Percentiles rank a stretch among this genome's conserved stretches.
These are phyloP conservation scores for Penicillium sp. DNA, from an alignment of 2,329 filamentous ascomycete genomes.

Conservation along the genomic window DNA sequence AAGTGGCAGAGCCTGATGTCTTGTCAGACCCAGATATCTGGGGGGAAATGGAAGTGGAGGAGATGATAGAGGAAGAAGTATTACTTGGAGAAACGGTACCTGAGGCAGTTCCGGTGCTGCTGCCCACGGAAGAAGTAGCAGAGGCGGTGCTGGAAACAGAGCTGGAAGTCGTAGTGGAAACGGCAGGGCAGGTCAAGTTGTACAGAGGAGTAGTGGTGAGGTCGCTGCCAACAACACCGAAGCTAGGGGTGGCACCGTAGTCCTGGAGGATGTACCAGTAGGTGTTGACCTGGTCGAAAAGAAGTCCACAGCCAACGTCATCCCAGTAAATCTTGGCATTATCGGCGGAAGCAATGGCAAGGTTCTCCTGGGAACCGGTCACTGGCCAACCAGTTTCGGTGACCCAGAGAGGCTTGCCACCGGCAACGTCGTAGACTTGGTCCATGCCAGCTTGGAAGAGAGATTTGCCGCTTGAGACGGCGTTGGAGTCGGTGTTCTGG, in stretches of 20 bases:
- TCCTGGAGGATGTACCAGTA: slow-evolving; percentile 44
- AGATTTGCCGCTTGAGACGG: slow-evolving; percentile 58
- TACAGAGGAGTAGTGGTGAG: slow-evolving; percentile 36
- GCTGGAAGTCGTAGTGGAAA: slow-evolving; percentile 16
- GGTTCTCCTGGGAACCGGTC: slow-evolving; percentile 59
- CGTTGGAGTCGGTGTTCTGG: slow-evolving; percentile 65
- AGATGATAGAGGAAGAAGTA: neutral
- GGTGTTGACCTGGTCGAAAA: slow-evolving; percentile 36
- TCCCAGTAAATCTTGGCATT: slow-evolving; percentile 82
- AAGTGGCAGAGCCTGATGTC: slow-evolving; percentile 3
- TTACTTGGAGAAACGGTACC: slow-evolving; percentile 21
- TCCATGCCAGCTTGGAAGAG: slow-evolving; percentile 67
- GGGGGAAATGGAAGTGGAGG: neutral
- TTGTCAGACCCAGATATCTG: neutral
- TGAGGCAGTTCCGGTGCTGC: slow-evolving; percentile 12
- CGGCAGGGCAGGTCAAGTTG: slow-evolving; percentile 31
- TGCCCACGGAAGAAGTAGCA: slow-evolving; percentile 20
- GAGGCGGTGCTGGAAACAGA: slow-evolving; percentile 21
- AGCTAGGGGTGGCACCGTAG: slow-evolving; percentile 33
- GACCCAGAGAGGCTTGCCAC: slow-evolving; percentile 73
- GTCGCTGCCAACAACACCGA: slow-evolving; percentile 34
- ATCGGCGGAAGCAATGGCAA: slow-evolving; percentile 58
- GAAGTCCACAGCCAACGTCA: slow-evolving; percentile 63
- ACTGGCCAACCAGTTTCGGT: slow-evolving; percentile 89
- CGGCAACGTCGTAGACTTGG: slow-evolving; percentile 55